Conservation (phyloP, 192 early-diverging fungal genomes). For the Coemansia sp. region DNA sequence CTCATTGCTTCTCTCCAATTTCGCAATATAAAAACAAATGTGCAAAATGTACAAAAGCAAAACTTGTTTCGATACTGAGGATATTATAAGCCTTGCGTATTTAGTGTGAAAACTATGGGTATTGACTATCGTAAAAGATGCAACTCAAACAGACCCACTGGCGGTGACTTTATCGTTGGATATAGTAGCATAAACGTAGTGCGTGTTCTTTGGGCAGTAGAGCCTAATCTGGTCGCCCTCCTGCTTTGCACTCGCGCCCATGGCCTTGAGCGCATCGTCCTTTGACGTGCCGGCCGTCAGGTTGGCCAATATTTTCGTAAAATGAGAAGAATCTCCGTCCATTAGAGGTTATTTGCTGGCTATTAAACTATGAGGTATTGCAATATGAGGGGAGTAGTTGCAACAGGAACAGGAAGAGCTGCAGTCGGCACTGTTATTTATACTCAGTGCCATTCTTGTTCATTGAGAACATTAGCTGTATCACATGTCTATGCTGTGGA, state of each 20-base stretch:
- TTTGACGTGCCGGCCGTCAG: slow-evolving; percentile 11
- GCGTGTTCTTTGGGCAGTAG: slow-evolving; percentile 11
- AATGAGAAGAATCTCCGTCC: slow-evolving; percentile 1
- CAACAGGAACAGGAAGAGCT: too few species aligned
- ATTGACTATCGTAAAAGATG: too few species aligned
- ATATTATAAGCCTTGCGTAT: too few species aligned
- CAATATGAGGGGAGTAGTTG: too few species aligned
- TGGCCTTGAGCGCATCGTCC: slow-evolving; percentile 5
- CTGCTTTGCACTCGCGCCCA: slow-evolving; percentile 5
- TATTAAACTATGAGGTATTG: too few species aligned
- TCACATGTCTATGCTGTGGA: too few species aligned
- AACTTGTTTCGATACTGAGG: background rate
- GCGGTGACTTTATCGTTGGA: slow-evolving; percentile 2
- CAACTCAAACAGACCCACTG: background rate
- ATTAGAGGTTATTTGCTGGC: background rate
- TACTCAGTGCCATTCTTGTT: too few species aligned
- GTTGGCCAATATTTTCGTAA: slow-evolving; percentile 7
- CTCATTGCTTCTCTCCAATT: background rate
- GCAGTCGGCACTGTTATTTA: too few species aligned
- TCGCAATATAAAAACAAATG: background rate
- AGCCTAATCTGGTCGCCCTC: slow-evolving; percentile 12
- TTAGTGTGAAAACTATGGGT: too few species aligned
- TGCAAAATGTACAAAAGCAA: background rate
- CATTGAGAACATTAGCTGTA: too few species aligned
- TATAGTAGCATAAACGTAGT: slow-evolving; percentile 12